Conservation (phyloP, 345 rosid genomes). For the Carallia brachiata region DNA sequence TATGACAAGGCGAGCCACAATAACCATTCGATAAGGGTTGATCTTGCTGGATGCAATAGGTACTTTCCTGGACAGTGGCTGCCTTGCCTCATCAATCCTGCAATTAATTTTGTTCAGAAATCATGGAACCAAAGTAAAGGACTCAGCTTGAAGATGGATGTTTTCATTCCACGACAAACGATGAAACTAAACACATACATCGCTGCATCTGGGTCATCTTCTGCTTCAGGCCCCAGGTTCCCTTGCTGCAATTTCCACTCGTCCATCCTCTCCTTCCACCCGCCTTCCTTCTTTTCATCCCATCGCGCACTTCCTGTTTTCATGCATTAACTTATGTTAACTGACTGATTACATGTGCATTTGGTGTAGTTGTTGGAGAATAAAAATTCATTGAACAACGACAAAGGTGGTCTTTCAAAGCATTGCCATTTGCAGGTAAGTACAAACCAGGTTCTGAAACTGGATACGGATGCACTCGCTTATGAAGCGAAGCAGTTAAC, state of each 20-base stretch:
- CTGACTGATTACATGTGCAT: no score
- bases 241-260: conserved; percentile 93
- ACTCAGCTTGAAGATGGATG: background rate
- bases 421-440: background rate
- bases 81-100: conserved; percentile 90
- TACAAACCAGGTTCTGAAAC: conserved; percentile 69
- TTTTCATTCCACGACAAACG: no score
- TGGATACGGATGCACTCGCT: conserved; percentile 90
- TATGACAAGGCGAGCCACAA: conserved; percentile 82
- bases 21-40: conserved; percentile 90
- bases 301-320: conserved; percentile 67
- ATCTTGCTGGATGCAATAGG: conserved; percentile 92
- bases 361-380: no score
- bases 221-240: conserved; percentile 70
- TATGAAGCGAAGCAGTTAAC: conserved; percentile 61
- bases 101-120: conserved; percentile 17
- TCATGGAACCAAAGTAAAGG: background rate
- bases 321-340: background rate
- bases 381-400: background rate
- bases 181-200: conserved; percentile 33
- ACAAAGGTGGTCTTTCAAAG: background rate
- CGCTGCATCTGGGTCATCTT: conserved; percentile 80
- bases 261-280: conserved; percentile 91
- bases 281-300: conserved; percentile 84
- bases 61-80: conserved; percentile 92